Conservation (phyloP, 2,329 filamentous ascomycete genomes). For the Neophaeococcomyces mojaviensis region DNA sequence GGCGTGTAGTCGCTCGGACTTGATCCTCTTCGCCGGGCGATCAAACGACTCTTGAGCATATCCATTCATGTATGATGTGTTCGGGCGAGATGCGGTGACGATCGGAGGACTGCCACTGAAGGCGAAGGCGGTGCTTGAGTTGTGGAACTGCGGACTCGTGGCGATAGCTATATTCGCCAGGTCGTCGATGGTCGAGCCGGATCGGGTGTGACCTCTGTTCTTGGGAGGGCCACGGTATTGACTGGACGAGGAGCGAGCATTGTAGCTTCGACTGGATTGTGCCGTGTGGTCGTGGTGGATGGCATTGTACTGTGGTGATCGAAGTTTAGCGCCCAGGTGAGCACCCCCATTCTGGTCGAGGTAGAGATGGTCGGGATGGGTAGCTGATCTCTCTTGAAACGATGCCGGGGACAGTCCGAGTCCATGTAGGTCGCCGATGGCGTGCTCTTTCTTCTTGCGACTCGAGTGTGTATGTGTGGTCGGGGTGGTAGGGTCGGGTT, state of each 20-base stretch:
- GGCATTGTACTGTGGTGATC: conserved; percentile 1
- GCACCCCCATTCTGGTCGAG: conserved; percentile 19
- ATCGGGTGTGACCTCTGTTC: conserved; percentile 33
- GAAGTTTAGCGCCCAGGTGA: conserved; percentile 15
- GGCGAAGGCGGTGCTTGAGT: conserved; percentile 27
- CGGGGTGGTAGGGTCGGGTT: conserved; percentile 10
- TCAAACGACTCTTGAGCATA: conserved; percentile 30
- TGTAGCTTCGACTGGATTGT: neutral
- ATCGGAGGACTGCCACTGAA: conserved; percentile 21
- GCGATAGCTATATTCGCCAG: conserved; percentile 45
- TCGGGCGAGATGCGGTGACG: conserved; percentile 9
- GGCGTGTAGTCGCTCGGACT: conserved; percentile 49
- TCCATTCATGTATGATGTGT: conserved; percentile 27
- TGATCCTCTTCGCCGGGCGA: conserved; percentile 52
- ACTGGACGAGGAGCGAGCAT: neutral
- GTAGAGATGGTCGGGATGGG: conserved; percentile 19
- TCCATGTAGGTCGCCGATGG: conserved; percentile 8
- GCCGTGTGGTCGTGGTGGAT: neutral
- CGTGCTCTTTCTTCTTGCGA: conserved; percentile 1
- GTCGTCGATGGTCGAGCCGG: conserved; percentile 41
- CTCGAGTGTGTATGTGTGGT: neutral
- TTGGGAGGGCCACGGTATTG: conserved; percentile 7
- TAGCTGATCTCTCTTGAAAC: conserved; percentile 2
- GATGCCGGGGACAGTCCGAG: conserved; percentile 16
- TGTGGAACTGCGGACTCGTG: conserved; percentile 38